phyloP scores from a whole-genome alignment of 768 basidiomycete species.

The Fibroporia radiculosa region DNA sequence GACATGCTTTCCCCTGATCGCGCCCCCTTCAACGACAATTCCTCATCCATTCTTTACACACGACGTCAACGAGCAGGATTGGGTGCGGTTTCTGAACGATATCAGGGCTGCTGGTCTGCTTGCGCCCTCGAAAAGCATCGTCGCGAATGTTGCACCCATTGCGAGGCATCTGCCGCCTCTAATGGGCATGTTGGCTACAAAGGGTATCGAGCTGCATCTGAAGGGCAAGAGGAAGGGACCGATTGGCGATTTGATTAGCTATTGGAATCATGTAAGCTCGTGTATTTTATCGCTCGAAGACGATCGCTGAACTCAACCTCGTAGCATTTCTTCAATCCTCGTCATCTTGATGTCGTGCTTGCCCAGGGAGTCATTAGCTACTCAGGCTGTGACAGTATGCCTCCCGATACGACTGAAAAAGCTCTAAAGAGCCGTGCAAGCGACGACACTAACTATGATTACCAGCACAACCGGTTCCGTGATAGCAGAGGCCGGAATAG shows the following conservation, averaged over 20 bases:
- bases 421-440: too few species aligned
- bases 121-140: slow-evolving; percentile 3
- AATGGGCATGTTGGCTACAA: not conserved
- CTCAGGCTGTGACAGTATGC: slow-evolving; percentile 3
- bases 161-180: not conserved
- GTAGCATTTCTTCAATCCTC: slow-evolving; percentile 15
- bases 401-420: too few species aligned
- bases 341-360: slow-evolving; percentile 10
- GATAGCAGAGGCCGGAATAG: too few species aligned
- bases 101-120: slow-evolving; percentile 5
- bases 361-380: slow-evolving; percentile 10
- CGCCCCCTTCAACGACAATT: slow-evolving; percentile 30
- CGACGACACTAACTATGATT: too few species aligned
- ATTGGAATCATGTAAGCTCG: slow-evolving; percentile 43
- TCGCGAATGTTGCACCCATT: slow-evolving; percentile 4
- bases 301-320: not conserved
- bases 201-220: slow-evolving; percentile 2
- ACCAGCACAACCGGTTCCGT: too few species aligned
- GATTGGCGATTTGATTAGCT: slow-evolving; percentile 33
- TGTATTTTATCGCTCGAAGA: not conserved
- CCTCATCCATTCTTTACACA: slow-evolving; percentile 46
- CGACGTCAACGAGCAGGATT: slow-evolving; percentile 43
- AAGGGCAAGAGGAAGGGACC: slow-evolving; percentile 14
- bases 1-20: slow-evolving; percentile 36
- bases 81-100: slow-evolving; percentile 29